phyloP scores from a whole-genome alignment of 352 stramenopile genomes.

The Halophytophthora polymorphica region DNA sequence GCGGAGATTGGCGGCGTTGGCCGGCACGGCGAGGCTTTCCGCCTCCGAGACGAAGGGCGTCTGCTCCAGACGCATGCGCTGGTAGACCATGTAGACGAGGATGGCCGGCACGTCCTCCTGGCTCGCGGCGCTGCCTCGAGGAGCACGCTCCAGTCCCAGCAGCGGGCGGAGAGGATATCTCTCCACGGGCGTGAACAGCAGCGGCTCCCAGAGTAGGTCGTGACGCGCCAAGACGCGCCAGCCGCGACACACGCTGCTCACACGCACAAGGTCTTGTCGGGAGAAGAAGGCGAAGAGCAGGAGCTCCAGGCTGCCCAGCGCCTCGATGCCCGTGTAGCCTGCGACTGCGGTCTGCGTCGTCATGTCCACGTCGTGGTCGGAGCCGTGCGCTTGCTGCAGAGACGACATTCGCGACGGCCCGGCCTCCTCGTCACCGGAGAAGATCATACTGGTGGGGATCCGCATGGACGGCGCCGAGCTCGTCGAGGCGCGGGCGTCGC shows the following conservation, averaged over 20 bases:
- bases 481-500: neutral
- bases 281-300: slow-evolving; percentile 65
- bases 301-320: slow-evolving; percentile 51
- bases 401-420: neutral
- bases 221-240: slow-evolving; percentile 54
- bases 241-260: slow-evolving; percentile 46
- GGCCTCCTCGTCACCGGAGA: slow-evolving; percentile 35
- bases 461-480: slow-evolving; percentile 28
- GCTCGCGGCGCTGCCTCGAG: neutral
- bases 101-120: slow-evolving; percentile 49
- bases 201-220: slow-evolving; percentile 66
- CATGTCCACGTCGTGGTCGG: slow-evolving; percentile 10
- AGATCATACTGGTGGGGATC: slow-evolving; percentile 55
- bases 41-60: slow-evolving; percentile 7
- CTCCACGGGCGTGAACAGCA: slow-evolving; percentile 55
- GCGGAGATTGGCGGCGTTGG: neutral
- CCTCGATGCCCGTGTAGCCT: slow-evolving; percentile 37
- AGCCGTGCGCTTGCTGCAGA: neutral
- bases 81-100: slow-evolving; percentile 74
- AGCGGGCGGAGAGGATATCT: slow-evolving; percentile 60
- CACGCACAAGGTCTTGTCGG: slow-evolving; percentile 36
- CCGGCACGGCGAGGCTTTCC: neutral
- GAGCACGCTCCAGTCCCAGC: slow-evolving; percentile 35
- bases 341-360: slow-evolving; percentile 1
- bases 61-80: slow-evolving; percentile 37